These are phyloP conservation scores for Microstegium vimineum DNA, from an alignment of 176 grass and related monocot species.

Conservation along the genomic window DNA sequence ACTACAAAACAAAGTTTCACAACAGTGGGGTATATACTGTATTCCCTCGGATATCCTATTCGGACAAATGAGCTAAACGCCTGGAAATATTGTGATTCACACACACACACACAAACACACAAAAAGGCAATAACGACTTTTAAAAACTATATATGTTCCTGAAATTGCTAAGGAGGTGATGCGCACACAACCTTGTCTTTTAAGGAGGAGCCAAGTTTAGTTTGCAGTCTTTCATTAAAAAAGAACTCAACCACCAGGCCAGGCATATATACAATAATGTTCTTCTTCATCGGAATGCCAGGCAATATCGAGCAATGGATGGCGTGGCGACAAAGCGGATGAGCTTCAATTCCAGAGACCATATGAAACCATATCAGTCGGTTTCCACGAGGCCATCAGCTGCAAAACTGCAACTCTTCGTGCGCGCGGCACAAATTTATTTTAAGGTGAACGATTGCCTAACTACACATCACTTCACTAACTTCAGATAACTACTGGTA, in stretches of 20 bases:
- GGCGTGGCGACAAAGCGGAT: not conserved
- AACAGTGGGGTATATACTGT: not conserved
- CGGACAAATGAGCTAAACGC: not conserved
- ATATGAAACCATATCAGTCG: not conserved
- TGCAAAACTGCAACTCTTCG: not conserved
- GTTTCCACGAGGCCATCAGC: not conserved
- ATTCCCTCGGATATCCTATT: not conserved
- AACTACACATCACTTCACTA: not conserved
- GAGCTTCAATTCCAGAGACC: not conserved
- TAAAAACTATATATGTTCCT: not conserved
- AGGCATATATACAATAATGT: not conserved
- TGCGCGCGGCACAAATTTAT: not conserved
- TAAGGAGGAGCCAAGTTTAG: not conserved
- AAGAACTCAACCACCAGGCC: not conserved
- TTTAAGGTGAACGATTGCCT: too few relatives aligned
- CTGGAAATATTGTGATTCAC: not conserved
- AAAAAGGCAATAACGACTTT: not conserved
- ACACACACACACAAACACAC: rapidly evolving
- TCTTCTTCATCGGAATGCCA: not conserved
- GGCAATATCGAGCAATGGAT: not conserved
- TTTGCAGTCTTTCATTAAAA: not conserved
- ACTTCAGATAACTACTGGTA: constrained; percentile 3
- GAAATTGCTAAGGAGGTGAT: not conserved
- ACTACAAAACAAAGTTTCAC: not conserved
- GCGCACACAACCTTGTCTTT: not conserved